These are phyloP conservation scores for Fonsecaea erecta DNA, from an alignment of 2,329 filamentous ascomycete genomes.

Conservation along the genomic window DNA sequence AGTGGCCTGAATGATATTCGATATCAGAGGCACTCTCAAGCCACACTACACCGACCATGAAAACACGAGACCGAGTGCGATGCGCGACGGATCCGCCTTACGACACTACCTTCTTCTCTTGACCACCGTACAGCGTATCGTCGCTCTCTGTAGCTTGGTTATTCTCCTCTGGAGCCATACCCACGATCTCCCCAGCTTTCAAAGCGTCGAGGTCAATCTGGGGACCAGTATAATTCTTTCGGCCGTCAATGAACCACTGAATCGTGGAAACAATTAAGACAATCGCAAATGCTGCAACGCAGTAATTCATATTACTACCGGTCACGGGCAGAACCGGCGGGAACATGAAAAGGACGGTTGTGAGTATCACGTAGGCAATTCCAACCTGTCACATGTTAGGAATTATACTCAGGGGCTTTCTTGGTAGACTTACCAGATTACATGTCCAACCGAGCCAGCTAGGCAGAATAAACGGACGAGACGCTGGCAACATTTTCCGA, in stretches of 20 bases:
- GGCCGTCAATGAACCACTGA: constrained; percentile 65
- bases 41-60: no score
- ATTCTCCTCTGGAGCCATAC: constrained; percentile 27
- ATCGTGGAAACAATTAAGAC: constrained; percentile 61
- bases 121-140: constrained; percentile 19
- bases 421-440: constrained; percentile 54
- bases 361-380: constrained; percentile 69
- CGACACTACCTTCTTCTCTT: constrained; percentile 6
- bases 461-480: constrained; percentile 62
- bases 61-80: not conserved
- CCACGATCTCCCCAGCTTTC: constrained; percentile 38
- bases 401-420: not conserved
- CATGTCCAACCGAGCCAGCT: constrained; percentile 62
- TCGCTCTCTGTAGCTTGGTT: constrained; percentile 16
- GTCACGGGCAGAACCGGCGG: constrained; percentile 69
- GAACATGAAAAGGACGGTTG: constrained; percentile 75
- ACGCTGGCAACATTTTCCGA: constrained; percentile 66
- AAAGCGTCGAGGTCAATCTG: constrained; percentile 49
- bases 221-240: constrained; percentile 64
- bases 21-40: not conserved
- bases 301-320: constrained; percentile 68
- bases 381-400: constrained; percentile 51
- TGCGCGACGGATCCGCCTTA: not conserved
- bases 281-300: constrained; percentile 60
- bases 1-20: constrained; percentile 59